These are phyloP conservation scores for Alliaria petiolata DNA, from an alignment of 345 rosid species.

Conservation along the genomic window DNA sequence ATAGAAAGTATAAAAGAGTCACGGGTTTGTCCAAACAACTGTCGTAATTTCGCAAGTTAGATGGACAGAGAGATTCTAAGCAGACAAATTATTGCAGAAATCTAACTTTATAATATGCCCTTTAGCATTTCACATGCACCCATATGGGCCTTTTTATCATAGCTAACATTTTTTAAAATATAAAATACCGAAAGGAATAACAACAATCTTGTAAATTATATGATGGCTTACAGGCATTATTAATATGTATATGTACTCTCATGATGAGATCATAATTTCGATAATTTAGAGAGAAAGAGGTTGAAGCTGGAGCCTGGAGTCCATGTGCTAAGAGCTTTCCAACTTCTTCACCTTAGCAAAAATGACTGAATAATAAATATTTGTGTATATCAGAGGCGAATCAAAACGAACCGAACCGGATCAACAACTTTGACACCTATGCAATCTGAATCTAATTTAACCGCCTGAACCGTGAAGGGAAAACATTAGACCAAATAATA, in stretches of 20 bases:
- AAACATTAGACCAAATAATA: too few relatives aligned
- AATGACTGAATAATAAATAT: too few relatives aligned
- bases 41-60: background rate
- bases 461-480: too few relatives aligned
- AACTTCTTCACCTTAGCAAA: background rate
- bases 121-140: constrained; percentile 31
- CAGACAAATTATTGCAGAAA: background rate
- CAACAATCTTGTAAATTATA: constrained; percentile 1
- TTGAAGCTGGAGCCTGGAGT: constrained; percentile 17
- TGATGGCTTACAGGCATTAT: constrained; percentile 9
- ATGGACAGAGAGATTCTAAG: background rate
- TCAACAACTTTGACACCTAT: too few relatives aligned
- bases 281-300: background rate
- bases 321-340: constrained; percentile 20
- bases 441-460: too few relatives aligned
- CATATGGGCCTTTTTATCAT: constrained; percentile 14
- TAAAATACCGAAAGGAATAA: constrained; percentile 5
- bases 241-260: background rate
- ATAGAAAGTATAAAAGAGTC: background rate
- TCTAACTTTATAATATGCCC: constrained; percentile 12
- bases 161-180: background rate
- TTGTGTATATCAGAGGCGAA: too few relatives aligned
- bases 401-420: too few relatives aligned
- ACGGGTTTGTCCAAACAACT: background rate
- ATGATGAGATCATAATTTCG: constrained; percentile 20